Evolutionary conservation across 768 basidiomycete genomes (phyloP), one percentile per base, ranked within the genome.

Genomic region (Leccinum obscurum): DNA sequence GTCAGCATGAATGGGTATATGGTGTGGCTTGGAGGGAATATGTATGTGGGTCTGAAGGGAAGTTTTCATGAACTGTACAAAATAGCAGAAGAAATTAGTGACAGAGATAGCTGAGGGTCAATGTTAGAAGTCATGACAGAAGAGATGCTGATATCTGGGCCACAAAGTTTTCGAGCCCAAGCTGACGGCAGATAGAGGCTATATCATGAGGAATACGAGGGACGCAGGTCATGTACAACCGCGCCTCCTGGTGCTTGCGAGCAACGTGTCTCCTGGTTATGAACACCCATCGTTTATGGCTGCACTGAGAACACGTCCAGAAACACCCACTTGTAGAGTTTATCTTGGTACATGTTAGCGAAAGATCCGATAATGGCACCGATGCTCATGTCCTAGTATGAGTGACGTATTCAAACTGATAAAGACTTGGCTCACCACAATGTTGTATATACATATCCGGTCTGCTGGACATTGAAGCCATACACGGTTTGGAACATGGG

Each of bases 401-500:
- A 1, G 57, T 61, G n/a, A 2, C 26, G 26, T 53, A 39, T 59
- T 14, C n/a, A 37, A 37, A 30, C 54, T 20, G 26, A 30, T 9
- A 32, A n/a, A 22, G 5, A 1, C 7, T 3, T 3, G 5, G 72
- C 81, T 51, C 65, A 86, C 86, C 78, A 72, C 65, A 85, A 0
- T 4, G 32, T 71, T 6, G 81, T 34, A 67, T 87, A 90, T 1
- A 83, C 77, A 10, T 83, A 79, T 32, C 90, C 89, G 0, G 81
- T 75, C 61, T 85, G 72, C 2, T 84, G 83, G 15, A 77, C 77
- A 54, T 78, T 80, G 71, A 93, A 92, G 46, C 78, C 74, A 64
- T 90, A 85, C 3, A 89, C 70, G 3, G 69, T 75, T 26, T 69
- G 64, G 66, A 90, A 90, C 22, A 85, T 81, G 10, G 80, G 82